Conservation (phyloP, 2,329 filamentous ascomycete species). For the Aspergillus uvarum region DNA sequence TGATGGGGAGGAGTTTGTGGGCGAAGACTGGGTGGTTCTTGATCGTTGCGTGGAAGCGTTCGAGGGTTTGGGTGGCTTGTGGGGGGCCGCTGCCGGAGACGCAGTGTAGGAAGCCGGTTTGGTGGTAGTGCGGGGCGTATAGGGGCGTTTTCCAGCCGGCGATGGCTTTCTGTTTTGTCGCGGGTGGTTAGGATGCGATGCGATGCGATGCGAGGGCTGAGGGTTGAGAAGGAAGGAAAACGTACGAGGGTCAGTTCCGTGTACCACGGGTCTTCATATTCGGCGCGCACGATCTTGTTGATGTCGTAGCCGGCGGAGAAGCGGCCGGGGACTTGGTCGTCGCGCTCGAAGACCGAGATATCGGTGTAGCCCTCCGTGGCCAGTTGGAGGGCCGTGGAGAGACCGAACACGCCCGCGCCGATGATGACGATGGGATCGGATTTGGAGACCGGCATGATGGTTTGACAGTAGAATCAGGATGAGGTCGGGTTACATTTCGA, state of each 20-base stretch:
- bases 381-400: conserved; percentile 52
- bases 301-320: conserved; percentile 60
- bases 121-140: conserved; percentile 55
- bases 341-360: conserved; percentile 51
- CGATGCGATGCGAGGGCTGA: too few relatives aligned
- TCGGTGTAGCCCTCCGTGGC: conserved; percentile 46
- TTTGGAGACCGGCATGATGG: not conserved
- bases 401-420: conserved; percentile 53
- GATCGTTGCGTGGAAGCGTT: conserved; percentile 42
- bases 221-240: not conserved
- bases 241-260: conserved; percentile 54
- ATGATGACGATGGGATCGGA: conserved; percentile 35
- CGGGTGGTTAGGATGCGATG: not conserved
- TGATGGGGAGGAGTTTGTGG: conserved; percentile 42
- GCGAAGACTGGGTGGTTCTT: conserved; percentile 37
- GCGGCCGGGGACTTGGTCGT: conserved; percentile 47
- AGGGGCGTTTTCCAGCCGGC: conserved; percentile 54
- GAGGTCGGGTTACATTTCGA: too few relatives aligned
- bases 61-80: conserved; percentile 50
- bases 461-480: too few relatives aligned
- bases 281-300: conserved; percentile 62
- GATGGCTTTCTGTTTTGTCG: conserved; percentile 48
- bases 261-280: conserved; percentile 60
- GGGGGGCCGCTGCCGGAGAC: conserved; percentile 50
- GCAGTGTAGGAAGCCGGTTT: conserved; percentile 54